Conservation (phyloP, 2,329 filamentous ascomycete species). For the Penicillium nordicum region DNA sequence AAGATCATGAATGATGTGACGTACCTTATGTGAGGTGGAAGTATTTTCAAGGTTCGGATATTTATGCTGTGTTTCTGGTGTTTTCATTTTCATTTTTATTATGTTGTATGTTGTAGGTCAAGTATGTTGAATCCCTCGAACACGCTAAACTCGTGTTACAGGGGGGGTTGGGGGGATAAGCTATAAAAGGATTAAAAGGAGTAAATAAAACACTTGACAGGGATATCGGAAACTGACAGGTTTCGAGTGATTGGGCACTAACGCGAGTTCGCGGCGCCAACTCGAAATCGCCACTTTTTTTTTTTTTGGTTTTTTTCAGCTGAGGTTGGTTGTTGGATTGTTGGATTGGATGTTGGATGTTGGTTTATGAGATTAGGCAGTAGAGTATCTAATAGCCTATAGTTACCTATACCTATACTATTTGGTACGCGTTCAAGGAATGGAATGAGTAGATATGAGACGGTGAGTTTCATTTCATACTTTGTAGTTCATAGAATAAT, state of each 20-base stretch:
- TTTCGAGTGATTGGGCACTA: constrained; percentile 8
- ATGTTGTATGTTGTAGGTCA: too few species aligned
- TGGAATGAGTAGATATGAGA: constrained; percentile 17
- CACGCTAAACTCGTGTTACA: constrained; percentile 19
- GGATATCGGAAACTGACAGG: constrained; percentile 13
- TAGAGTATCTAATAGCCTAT: neutral
- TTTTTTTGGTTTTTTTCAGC: neutral
- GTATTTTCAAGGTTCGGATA: constrained; percentile 9
- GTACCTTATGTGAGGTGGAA: constrained; percentile 20
- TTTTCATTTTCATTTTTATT: neutral
- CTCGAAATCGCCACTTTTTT: neutral
- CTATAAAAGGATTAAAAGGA: neutral
- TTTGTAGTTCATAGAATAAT: neutral
- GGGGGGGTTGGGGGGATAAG: constrained; percentile 12
- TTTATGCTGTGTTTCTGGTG: neutral
- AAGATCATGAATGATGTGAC: constrained; percentile 9
- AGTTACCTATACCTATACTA: neutral
- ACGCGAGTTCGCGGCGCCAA: constrained; percentile 15
- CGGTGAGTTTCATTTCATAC: constrained; percentile 19
- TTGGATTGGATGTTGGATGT: neutral
- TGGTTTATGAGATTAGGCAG: neutral
- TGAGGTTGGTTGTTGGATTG: neutral
- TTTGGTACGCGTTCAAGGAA: neutral
- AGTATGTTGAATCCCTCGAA: constrained; percentile 14
- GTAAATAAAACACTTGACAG: neutral